A percentile compares a stretch with the other conserved stretches of the same genome.
phyloP scores from a whole-genome alignment of 495 filamentous ascomycete species.

The Pseudomonodictys pantanalensis region DNA sequence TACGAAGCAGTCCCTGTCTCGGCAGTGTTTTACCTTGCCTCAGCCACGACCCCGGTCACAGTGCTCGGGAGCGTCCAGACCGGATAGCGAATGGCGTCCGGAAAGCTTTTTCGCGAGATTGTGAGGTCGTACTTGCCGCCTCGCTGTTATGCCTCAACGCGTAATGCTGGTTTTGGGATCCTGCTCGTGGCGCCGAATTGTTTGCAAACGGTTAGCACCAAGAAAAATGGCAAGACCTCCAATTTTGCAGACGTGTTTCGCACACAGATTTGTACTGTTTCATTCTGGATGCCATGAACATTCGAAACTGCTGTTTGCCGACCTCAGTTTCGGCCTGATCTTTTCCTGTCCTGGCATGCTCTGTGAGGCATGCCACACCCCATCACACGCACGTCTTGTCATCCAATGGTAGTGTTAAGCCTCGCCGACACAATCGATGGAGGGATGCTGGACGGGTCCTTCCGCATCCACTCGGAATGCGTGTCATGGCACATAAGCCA shows the following conservation, averaged over 20 bases:
- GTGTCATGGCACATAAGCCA: too few relatives aligned
- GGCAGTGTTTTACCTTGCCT: constrained; percentile 27
- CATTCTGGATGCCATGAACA: too few relatives aligned
- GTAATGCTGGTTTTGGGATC: background rate
- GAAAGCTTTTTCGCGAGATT: constrained; percentile 26
- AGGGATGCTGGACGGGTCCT: too few relatives aligned
- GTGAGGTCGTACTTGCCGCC: constrained; percentile 1
- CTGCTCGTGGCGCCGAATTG: background rate
- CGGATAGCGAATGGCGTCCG: constrained; percentile 6
- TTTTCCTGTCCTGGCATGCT: too few relatives aligned
- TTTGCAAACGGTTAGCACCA: background rate
- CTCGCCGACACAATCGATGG: too few relatives aligned
- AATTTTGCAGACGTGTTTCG: background rate
- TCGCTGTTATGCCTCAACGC: constrained; percentile 5
- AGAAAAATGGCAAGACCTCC: background rate
- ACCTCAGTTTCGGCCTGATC: too few relatives aligned
- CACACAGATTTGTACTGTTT: too few relatives aligned
- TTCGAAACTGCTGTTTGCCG: too few relatives aligned
- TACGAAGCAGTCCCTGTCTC: constrained; percentile 33
- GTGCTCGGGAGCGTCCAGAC: constrained; percentile 11
- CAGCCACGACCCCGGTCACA: constrained; percentile 11
- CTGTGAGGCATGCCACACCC: too few relatives aligned
- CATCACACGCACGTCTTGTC: too few relatives aligned
- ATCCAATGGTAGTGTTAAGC: too few relatives aligned
- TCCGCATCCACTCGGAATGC: too few relatives aligned